Conservation (phyloP, 2,329 filamentous ascomycete species). For the Venturiaceae sp. region DNA sequence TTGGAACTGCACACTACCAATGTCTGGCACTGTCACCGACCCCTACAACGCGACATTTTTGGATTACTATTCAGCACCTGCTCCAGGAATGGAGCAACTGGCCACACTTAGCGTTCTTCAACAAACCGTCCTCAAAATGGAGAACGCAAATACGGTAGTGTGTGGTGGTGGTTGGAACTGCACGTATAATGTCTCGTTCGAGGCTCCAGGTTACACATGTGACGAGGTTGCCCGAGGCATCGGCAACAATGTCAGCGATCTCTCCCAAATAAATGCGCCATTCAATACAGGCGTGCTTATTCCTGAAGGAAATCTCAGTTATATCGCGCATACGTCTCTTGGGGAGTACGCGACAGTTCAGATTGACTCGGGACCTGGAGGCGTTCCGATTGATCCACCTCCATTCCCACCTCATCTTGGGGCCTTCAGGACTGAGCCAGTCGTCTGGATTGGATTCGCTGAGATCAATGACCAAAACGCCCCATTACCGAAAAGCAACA, state of each 20-base stretch:
- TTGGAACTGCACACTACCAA: conserved; percentile 24
- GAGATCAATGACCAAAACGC: conserved; percentile 17
- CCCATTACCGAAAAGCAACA: conserved; percentile 14
- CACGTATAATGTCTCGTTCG: conserved; percentile 23
- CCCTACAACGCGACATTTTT: conserved; percentile 14
- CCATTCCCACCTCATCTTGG: conserved; percentile 19
- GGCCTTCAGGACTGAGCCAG: conserved; percentile 23
- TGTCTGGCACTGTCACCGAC: conserved; percentile 11
- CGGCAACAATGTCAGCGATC: conserved; percentile 10
- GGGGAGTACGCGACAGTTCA: conserved; percentile 23
- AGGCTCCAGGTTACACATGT: conserved; percentile 26
- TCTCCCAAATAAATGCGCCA: conserved; percentile 17
- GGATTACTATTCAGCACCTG: conserved; percentile 28
- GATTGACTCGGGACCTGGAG: conserved; percentile 14
- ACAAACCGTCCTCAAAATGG: conserved; percentile 17
- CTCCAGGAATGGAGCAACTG: conserved; percentile 21
- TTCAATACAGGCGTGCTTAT: conserved; percentile 20
- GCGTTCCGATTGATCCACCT: conserved; percentile 15
- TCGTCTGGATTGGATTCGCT: conserved; percentile 25
- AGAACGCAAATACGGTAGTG: conserved; percentile 16
- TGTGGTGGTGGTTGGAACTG: conserved; percentile 26
- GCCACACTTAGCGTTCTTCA: conserved; percentile 22
- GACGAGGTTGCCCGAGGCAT: conserved; percentile 19
- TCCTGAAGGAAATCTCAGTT: conserved; percentile 21
- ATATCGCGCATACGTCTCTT: conserved; percentile 20